Base-by-base conservation (phyloP, 2,329 filamentous ascomycete species). In the Blastomyces gilchristii region DNA sequence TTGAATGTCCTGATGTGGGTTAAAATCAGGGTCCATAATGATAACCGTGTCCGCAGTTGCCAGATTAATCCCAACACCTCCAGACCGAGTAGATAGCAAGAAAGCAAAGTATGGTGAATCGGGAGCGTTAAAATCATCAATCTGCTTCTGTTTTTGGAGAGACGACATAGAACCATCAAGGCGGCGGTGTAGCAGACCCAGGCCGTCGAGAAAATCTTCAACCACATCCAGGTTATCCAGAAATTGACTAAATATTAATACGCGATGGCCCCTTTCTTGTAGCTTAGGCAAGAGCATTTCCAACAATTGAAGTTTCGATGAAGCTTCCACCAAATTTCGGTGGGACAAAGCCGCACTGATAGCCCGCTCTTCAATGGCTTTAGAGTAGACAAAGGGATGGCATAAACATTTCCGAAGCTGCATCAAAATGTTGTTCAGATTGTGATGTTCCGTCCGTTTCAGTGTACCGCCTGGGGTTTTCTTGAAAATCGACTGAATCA, bases 1-100 rank as follows among this genome's bases (percentile, higher is more conserved):
- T 74, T 99, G 94, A 50, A 99, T 89, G 71, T 99, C 95, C 75
- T 99, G 94, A 71, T 99, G 94, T 0, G 94, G 94, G 66, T 99
- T 99, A 80, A 96, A 97, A 72, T 99, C 94, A 0, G 91, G 91
- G 69, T 99, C 92, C 68, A 97, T 85, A 67, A 99, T 97, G 67
- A 99, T 97, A 65, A 99, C 95, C 0, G 94, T 99, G 71, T 99
- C 94, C 2, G 94, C 94, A 8, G 92, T 96, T 0, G 94, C 94
- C 62, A 99, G 82, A 72, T 99, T 99, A 79, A 99, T 99, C 18
- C 94, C 95, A 0, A 99, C 93, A 70, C 95, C 94, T 62, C 94
- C 94, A 22, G 95, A 92, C 66, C 94, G 87, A 3, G 95, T 99
- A 0, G 93, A 97, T 0, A 99, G 81, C 22, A 99, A 77, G 75